Conservation (phyloP, 2,329 filamentous ascomycete species). For the Pseudopithomyces maydicus region DNA sequence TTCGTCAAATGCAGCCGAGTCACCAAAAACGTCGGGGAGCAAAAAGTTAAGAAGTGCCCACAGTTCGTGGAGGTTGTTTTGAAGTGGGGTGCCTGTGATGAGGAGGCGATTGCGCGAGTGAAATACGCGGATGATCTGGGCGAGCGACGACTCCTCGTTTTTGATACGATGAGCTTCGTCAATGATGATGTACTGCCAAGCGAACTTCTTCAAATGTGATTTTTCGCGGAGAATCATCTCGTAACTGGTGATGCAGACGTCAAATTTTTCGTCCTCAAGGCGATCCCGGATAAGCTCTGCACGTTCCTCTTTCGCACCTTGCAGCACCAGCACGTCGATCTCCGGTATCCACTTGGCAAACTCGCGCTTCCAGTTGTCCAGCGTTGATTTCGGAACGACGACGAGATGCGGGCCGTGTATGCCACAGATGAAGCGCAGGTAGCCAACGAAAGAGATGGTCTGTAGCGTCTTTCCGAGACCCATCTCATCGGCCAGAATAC, state of each 20-base stretch:
- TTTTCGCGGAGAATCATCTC: constrained; percentile 99
- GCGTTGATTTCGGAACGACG: constrained; percentile 91
- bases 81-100: constrained; percentile 94
- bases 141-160: constrained; percentile 96
- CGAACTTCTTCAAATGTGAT: constrained; percentile 92
- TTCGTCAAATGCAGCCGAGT: constrained; percentile 94
- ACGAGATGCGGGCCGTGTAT: constrained; percentile 92
- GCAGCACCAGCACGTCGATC: constrained; percentile 89
- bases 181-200: constrained; percentile 99
- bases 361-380: constrained; percentile 98
- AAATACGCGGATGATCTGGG: constrained; percentile 95
- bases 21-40: constrained; percentile 96
- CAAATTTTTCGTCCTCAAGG: constrained; percentile 92
- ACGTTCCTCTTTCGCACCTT: constrained; percentile 94
- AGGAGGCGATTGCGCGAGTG: constrained; percentile 92
- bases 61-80: constrained; percentile 97
- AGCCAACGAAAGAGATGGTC: constrained; percentile 95
- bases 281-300: constrained; percentile 86
- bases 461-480: constrained; percentile 96
- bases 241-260: constrained; percentile 97
- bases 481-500: constrained; percentile 98
- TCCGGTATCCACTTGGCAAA: constrained; percentile 95
- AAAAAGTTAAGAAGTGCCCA: constrained; percentile 98
- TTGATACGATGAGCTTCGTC: constrained; percentile 99
- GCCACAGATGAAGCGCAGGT: constrained; percentile 86